A percentile compares a stretch with the other conserved stretches of the same genome.
Evolutionary conservation across 148 eudicot species (phyloP).

Genomic region (Salicornia ramosissima): DNA sequence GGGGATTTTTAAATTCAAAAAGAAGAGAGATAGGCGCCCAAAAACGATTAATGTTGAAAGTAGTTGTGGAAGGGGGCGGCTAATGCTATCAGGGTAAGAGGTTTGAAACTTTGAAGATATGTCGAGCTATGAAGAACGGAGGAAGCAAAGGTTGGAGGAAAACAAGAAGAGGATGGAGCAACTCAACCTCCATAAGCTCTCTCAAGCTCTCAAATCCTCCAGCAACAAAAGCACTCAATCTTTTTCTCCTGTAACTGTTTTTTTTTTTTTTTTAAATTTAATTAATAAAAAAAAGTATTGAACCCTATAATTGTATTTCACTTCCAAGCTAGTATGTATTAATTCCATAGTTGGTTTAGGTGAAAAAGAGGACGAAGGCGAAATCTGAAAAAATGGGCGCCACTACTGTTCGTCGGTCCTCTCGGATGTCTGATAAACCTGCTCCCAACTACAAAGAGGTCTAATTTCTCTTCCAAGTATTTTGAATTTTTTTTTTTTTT

Average conservation of each 20-base stretch:
- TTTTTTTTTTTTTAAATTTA: no score
- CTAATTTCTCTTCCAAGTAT: neutral
- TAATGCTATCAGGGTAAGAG: no score
- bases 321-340: no score
- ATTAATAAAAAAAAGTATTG: no score
- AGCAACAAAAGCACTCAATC: neutral
- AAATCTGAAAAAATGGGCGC: slow-evolving; percentile 24
- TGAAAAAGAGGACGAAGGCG: slow-evolving; percentile 35
- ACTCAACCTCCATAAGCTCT: slow-evolving; percentile 55
- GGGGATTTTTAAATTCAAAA: neutral
- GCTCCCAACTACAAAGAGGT: slow-evolving; percentile 67
- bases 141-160: slow-evolving; percentile 56
- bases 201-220: slow-evolving; percentile 32
- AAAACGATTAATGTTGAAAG: no score
- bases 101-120: no score
- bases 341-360: no score
- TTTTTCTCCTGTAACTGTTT: slow-evolving; percentile 28
- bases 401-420: slow-evolving; percentile 46
- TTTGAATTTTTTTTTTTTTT: neutral
- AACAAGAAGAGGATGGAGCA: slow-evolving; percentile 66
- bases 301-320: no score
- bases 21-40: no score
- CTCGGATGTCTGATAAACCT: slow-evolving; percentile 57
- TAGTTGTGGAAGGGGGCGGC: no score
- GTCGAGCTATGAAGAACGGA: slow-evolving; percentile 41